These are phyloP conservation scores for Buxus sempervirens DNA, from an alignment of 164 flowering plant species.

Conservation along the genomic window DNA sequence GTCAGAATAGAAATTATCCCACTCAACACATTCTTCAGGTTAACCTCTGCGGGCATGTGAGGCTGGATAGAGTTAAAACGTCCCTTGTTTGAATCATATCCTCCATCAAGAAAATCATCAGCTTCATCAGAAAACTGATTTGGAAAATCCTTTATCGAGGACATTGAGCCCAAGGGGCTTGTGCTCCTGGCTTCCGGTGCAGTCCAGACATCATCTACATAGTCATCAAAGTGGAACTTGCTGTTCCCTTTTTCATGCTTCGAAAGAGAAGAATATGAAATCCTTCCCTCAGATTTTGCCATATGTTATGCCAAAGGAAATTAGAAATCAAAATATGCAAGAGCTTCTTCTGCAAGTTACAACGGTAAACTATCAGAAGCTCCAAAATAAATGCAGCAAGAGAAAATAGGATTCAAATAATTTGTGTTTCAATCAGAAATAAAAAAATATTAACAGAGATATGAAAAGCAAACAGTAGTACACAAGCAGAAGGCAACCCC, in stretches of 20 bases:
- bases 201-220: slow-evolving; percentile 35
- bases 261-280: slow-evolving; percentile 51
- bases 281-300: slow-evolving; percentile 40
- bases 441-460: background rate
- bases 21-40: slow-evolving; percentile 73
- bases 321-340: background rate
- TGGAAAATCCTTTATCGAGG: slow-evolving; percentile 31
- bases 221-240: slow-evolving; percentile 31
- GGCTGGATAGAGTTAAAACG: slow-evolving; percentile 11
- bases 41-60: slow-evolving; percentile 57
- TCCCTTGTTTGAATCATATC: slow-evolving; percentile 50
- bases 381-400: background rate
- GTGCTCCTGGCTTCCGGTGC: slow-evolving; percentile 20
- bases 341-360: background rate
- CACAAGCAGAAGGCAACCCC: background rate
- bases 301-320: slow-evolving; percentile 21
- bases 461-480: background rate
- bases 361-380: background rate
- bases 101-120: slow-evolving; percentile 57
- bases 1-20: slow-evolving; percentile 78
- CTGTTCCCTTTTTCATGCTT: slow-evolving; percentile 36
- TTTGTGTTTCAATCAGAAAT: background rate
- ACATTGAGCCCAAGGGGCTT: slow-evolving; percentile 18
- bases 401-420: background rate
- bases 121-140: slow-evolving; percentile 36